Evolutionary conservation across 192 early-diverging fungal genomes (phyloP), one percentile per base, ranked within the genome.

Genomic region (Rhizophlyctis rosea): DNA sequence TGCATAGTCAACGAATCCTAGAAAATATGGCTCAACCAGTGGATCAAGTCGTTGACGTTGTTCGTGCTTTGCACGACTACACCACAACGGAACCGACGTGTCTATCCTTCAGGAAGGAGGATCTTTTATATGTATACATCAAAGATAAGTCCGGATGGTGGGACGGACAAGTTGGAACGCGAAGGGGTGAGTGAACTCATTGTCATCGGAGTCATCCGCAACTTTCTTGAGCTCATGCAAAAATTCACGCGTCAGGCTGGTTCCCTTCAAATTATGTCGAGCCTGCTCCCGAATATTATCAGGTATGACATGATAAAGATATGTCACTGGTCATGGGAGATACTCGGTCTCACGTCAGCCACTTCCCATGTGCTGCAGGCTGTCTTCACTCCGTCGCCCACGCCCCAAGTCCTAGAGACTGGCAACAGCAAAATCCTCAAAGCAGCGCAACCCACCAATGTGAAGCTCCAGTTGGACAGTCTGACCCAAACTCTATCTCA

Each of bases 231-330:
- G n/a, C 47, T 4, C 16, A 4, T 4, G n/a, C 47, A 14, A 21
- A 48, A n/a, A n/a, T n/a, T n/a, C n/a, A n/a, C n/a, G n/a, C n/a
- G n/a, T n/a, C 31, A 75, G 75, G 76, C 14, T 84, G 81, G 81
- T 81, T 83, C 61, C 81, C 81, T 16, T 83, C 81, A 33, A 82
- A 83, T 58, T 83, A 68, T 62, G 74, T 83, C 27, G 61, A 62
- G 39, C 44, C 72, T 27, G 50, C 62, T 18, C 64, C 64, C 11
- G 56, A 57, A 13, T 21, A 35, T 4, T n/a, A n/a, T n/a, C n/a
- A n/a, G n/a, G n/a, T n/a, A n/a, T 2, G 34, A 3, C 68, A 7
- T 34, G 60, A 71, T 65, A 36, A 1, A 23, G 57, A 44, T 21
- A 58, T 58, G 57, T 30, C 30, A 9, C 30, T 44, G 32, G 32